Percentiles rank a stretch among this genome's conserved stretches.
Conservation (phyloP, 164 flowering plant species). For the Liriodendron chinense region DNA sequence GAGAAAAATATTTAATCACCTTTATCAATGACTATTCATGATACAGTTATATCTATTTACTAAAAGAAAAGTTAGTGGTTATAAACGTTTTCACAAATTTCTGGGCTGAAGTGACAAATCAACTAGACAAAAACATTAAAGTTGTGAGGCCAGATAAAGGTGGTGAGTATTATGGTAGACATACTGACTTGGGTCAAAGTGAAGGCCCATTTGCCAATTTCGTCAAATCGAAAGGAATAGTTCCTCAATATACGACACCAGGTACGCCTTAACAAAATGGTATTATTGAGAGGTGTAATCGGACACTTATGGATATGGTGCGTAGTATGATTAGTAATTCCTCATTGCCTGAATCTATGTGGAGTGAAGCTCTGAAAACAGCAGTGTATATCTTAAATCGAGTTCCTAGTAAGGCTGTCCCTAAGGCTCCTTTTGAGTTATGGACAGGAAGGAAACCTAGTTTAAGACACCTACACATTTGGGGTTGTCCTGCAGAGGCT, state of each 20-base stretch:
- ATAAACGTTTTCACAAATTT: neutral
- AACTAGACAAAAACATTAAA: neutral
- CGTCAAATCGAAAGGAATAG: neutral
- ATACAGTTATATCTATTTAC: neutral
- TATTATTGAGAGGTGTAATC: conserved; percentile 5
- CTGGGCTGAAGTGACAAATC: neutral
- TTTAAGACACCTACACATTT: conserved; percentile 3
- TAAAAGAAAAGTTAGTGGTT: neutral
- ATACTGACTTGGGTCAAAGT: neutral
- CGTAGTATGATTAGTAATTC: conserved; percentile 4
- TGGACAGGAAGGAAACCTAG: neutral
- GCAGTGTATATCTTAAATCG: neutral
- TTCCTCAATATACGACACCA: neutral
- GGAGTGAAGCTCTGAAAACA: neutral
- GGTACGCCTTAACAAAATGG: neutral
- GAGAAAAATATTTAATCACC: too few species aligned
- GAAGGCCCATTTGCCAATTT: neutral
- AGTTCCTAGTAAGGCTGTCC: neutral
- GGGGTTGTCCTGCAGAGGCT: neutral
- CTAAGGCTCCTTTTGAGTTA: conserved; percentile 3
- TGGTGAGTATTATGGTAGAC: too few species aligned
- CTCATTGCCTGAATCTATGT: neutral
- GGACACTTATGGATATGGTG: neutral
- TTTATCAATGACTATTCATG: too few species aligned
- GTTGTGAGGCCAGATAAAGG: too few species aligned